Evolutionary conservation across 805 yeast genomes (phyloP).

Genomic region (Tetrapisispora fleetii): DNA sequence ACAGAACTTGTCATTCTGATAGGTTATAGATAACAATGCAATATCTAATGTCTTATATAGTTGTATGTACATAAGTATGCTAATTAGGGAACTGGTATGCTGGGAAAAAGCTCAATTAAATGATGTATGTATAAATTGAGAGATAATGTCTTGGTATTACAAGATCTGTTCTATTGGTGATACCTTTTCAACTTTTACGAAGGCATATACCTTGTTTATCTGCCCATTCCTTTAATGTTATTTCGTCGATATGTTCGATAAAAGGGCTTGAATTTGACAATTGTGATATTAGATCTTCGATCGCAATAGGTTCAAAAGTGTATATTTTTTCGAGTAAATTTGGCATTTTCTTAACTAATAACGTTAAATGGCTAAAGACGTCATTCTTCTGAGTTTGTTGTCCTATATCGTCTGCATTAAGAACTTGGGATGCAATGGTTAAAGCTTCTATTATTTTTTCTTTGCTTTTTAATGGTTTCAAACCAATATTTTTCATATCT

Average conservation of each 20-base stretch:
- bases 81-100: too few species aligned
- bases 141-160: background rate
- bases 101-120: too few species aligned
- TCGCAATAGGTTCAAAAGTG: conserved; percentile 22
- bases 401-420: conserved; percentile 7
- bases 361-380: conserved; percentile 16
- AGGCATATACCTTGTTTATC: conserved; percentile 26
- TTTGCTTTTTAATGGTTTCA: conserved; percentile 24
- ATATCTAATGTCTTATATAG: too few species aligned
- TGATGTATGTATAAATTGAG: background rate
- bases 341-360: conserved; percentile 13
- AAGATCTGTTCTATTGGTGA: background rate
- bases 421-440: conserved; percentile 20
- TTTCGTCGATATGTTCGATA: conserved; percentile 20
- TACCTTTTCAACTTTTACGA: conserved; percentile 4
- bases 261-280: conserved; percentile 20
- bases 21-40: too few species aligned
- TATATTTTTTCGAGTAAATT: conserved; percentile 20
- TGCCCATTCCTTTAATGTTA: conserved; percentile 26
- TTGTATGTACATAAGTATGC: too few species aligned
- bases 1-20: too few species aligned
- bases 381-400: conserved; percentile 10
- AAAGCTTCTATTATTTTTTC: conserved; percentile 22
- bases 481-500: conserved; percentile 17
- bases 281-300: conserved; percentile 12